These are phyloP conservation scores for Sutorius eximius DNA, from an alignment of 1,284 basidiomycete genomes.

Conservation along the genomic window DNA sequence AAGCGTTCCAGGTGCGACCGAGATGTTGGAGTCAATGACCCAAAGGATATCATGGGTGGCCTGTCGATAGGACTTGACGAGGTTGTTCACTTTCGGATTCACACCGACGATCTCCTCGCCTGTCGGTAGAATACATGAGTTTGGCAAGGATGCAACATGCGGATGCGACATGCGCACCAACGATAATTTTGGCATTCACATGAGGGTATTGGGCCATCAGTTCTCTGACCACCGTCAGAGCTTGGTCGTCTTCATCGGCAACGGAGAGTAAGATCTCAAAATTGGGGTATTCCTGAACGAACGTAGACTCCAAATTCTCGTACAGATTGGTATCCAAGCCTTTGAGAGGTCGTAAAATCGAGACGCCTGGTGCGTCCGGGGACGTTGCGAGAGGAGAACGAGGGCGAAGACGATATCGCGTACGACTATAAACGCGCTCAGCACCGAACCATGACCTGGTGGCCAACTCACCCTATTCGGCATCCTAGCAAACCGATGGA, in stretches of 20 bases:
- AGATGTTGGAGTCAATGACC: constrained; percentile 95
- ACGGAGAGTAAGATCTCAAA: constrained; percentile 89
- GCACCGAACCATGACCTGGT: constrained; percentile 1
- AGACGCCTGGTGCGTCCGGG: constrained; percentile 75
- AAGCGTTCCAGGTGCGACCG: constrained; percentile 78
- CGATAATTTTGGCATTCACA: constrained; percentile 69
- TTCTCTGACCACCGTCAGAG: constrained; percentile 73
- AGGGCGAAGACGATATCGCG: constrained; percentile 66
- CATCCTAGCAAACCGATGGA: constrained; percentile 76
- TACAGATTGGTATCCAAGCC: constrained; percentile 92
- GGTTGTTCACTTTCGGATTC: constrained; percentile 98
- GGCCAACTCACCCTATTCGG: constrained; percentile 65
- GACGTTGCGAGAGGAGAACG: constrained; percentile 62
- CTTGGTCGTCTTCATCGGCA: constrained; percentile 80
- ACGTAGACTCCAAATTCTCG: constrained; percentile 90
- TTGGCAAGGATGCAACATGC: background rate
- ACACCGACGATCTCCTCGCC: constrained; percentile 80
- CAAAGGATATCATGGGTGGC: constrained; percentile 91
- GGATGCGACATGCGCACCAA: constrained; percentile 56
- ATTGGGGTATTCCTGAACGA: constrained; percentile 84
- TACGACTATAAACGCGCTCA: constrained; percentile 52
- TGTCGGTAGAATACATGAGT: constrained; percentile 30
- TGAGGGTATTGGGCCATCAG: constrained; percentile 75
- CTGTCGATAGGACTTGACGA: constrained; percentile 78
- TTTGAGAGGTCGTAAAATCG: constrained; percentile 88